phyloP scores from a whole-genome alignment of 192 early-diverging fungal species.

The Allomyces macrogynus region DNA sequence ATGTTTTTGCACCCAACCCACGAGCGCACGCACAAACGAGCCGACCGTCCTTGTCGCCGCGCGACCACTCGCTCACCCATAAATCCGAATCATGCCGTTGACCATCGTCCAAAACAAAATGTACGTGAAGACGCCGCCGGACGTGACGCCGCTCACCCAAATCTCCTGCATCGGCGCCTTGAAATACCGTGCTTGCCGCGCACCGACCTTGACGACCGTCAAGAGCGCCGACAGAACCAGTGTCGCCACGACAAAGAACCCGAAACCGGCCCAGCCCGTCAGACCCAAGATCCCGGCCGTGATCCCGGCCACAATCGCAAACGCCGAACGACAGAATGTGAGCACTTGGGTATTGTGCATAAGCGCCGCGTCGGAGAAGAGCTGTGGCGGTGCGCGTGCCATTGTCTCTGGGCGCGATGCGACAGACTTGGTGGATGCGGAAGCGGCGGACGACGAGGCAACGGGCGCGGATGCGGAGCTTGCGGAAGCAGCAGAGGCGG shows the following conservation, averaged over 20 bases:
- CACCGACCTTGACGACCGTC: slow-evolving; percentile 27
- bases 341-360: slow-evolving; percentile 37
- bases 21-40: no score
- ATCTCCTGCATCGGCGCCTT: slow-evolving; percentile 13
- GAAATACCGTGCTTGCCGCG: neutral
- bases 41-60: no score
- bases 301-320: slow-evolving; percentile 52
- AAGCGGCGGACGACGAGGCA: no score
- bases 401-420: no score
- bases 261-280: slow-evolving; percentile 60
- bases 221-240: slow-evolving; percentile 36
- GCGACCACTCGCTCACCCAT: slow-evolving; percentile 11
- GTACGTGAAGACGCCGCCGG: slow-evolving; percentile 36
- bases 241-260: slow-evolving; percentile 57
- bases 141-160: slow-evolving; percentile 31
- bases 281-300: slow-evolving; percentile 79
- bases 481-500: no score
- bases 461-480: no score
- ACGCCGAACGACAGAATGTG: slow-evolving; percentile 42
- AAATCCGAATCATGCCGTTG: slow-evolving; percentile 59
- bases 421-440: no score
- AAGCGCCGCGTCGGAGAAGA: slow-evolving; percentile 4
- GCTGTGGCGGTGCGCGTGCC: neutral
- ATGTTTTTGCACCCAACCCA: no score
- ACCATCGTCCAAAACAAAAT: slow-evolving; percentile 58